Conservation (phyloP, 495 filamentous ascomycete genomes). For the Penicillium desertorum region DNA sequence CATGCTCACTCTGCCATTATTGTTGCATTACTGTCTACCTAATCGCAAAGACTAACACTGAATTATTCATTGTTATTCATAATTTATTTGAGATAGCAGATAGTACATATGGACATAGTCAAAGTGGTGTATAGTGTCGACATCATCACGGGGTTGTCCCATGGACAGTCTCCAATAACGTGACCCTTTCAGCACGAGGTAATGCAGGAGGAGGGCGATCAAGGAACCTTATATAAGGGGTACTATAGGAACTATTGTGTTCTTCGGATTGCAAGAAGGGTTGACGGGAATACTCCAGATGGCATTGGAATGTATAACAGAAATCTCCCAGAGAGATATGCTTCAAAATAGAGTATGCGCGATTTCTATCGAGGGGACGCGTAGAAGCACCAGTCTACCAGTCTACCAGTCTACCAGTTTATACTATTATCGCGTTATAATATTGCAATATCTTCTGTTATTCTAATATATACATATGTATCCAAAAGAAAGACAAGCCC, state of each 20-base stretch:
- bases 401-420: not conserved
- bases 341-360: constrained; percentile 12
- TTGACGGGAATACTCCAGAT: too few species aligned
- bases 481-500: not conserved
- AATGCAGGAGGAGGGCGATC: constrained; percentile 5
- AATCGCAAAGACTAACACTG: not conserved
- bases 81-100: too few species aligned
- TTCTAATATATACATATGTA: not conserved
- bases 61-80: not conserved
- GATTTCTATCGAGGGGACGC: constrained; percentile 20
- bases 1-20: not conserved
- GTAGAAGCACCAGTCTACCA: not conserved
- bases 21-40: not conserved
- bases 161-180: constrained; percentile 19
- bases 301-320: constrained; percentile 24
- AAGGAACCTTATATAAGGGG: not conserved
- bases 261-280: constrained; percentile 2
- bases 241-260: not conserved
- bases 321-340: constrained; percentile 1
- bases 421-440: not conserved
- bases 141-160: constrained; percentile 25
- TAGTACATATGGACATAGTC: too few species aligned
- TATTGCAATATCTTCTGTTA: not conserved
- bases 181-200: constrained; percentile 16
- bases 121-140: constrained; percentile 7